A percentile compares a stretch with the other conserved stretches of the same genome.
Conservation (phyloP, 805 yeast species). For the Pachysolen tannophilus region DNA sequence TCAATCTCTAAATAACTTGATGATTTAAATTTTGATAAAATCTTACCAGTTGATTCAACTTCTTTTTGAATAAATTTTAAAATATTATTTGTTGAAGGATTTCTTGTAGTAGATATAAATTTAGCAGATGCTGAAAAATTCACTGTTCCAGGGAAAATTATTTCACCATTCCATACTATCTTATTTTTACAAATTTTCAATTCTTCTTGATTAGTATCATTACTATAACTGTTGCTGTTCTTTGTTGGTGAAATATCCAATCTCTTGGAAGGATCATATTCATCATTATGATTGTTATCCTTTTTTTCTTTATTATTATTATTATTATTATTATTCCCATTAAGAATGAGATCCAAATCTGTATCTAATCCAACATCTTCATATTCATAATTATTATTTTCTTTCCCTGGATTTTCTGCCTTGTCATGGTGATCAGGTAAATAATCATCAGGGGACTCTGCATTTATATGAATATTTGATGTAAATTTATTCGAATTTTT, state of each 20-base stretch:
- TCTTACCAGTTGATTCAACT: background rate
- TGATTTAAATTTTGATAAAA: conserved; percentile 3
- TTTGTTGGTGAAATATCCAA: too few species aligned
- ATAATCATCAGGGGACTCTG: too few species aligned
- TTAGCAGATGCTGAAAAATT: conserved; percentile 5
- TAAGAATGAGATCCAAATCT: conserved; percentile 26
- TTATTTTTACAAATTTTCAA: background rate
- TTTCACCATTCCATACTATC: conserved; percentile 11
- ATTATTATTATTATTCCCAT: conserved; percentile 12
- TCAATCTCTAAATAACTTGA: conserved; percentile 26
- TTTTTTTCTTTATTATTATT: conserved; percentile 5
- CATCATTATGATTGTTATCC: conserved; percentile 2
- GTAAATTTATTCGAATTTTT: conserved; percentile 8
- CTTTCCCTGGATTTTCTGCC: background rate
- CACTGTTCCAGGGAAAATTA: conserved; percentile 11
- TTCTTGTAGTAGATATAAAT: conserved; percentile 6
- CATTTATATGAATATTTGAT: conserved; percentile 9
- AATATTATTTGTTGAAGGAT: background rate
- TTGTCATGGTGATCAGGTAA: conserved; percentile 2
- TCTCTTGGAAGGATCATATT: conserved; percentile 6
- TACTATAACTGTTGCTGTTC: too few species aligned
- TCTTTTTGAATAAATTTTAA: background rate
- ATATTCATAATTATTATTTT: conserved; percentile 1
- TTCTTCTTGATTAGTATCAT: too few species aligned
- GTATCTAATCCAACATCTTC: conserved; percentile 23